A percentile compares a stretch with the other conserved stretches of the same genome.
phyloP scores from a whole-genome alignment of 345 rosid species.

The Alliaria petiolata region DNA sequence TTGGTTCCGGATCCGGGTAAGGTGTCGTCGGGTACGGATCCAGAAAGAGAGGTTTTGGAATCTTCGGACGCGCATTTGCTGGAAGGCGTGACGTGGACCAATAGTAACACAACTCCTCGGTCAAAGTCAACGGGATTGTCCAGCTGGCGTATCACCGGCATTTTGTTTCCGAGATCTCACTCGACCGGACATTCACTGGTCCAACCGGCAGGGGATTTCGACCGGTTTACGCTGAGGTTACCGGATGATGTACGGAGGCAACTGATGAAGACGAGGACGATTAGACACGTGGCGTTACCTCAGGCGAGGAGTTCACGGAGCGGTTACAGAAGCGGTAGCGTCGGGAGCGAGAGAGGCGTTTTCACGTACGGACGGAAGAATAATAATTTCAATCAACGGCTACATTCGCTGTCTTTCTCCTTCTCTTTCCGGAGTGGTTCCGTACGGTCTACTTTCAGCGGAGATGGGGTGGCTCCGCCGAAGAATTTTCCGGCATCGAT shows the following conservation, averaged over 20 bases:
- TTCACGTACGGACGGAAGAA: conserved; percentile 31
- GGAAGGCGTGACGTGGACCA: conserved; percentile 25
- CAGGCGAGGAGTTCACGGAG: conserved; percentile 55
- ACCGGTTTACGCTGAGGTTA: conserved; percentile 66
- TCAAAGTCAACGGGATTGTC: conserved; percentile 55
- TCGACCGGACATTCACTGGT: conserved; percentile 73
- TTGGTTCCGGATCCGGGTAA: conserved; percentile 27
- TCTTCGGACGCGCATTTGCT: conserved; percentile 26
- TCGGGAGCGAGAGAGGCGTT: conserved; percentile 32
- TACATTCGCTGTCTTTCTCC: conserved; percentile 37
- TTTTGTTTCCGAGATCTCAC: conserved; percentile 54
- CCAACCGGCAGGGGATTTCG: conserved; percentile 47
- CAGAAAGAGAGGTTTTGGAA: conserved; percentile 16
- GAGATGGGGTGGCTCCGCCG: conserved; percentile 30
- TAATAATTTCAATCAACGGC: conserved; percentile 29
- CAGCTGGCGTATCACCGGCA: conserved; percentile 40
- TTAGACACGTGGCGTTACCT: conserved; percentile 46
- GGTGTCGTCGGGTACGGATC: conserved; percentile 23
- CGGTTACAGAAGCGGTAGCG: conserved; percentile 56
- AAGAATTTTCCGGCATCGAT: conserved; percentile 33
- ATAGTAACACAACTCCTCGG: conserved; percentile 36
- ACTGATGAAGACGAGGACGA: conserved; percentile 34
- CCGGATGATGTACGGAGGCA: conserved; percentile 55
- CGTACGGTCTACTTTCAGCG: conserved; percentile 25
- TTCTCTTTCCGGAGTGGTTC: conserved; percentile 33